A percentile compares a stretch with the other conserved stretches of the same genome.
These are phyloP conservation scores for Curvularia lunata DNA, from an alignment of 2,329 filamentous ascomycete genomes.

Conservation along the genomic window DNA sequence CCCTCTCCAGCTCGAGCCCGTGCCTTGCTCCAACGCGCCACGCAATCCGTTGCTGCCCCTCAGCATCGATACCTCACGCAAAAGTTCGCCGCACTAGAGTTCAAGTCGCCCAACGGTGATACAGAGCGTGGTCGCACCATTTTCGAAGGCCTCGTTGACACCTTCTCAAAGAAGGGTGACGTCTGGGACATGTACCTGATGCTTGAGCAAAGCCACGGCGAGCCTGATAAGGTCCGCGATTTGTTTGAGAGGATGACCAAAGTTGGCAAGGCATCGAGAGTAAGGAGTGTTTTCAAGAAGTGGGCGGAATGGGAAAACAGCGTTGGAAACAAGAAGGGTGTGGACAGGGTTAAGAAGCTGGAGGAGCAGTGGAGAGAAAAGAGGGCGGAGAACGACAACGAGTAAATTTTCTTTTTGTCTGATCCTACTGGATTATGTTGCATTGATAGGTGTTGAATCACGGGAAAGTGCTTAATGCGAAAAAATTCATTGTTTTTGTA, in stretches of 20 bases:
- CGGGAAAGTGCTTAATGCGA: neutral
- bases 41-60: constrained; percentile 76
- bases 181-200: constrained; percentile 93
- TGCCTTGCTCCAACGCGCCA: constrained; percentile 79
- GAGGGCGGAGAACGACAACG: constrained; percentile 22
- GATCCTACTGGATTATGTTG: neutral
- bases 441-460: constrained; percentile 3
- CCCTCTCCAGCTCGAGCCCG: constrained; percentile 78
- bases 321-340: constrained; percentile 70
- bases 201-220: constrained; percentile 70
- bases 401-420: neutral
- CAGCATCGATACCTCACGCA: constrained; percentile 77
- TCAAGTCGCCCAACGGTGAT: constrained; percentile 80
- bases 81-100: constrained; percentile 92
- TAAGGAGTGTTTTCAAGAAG: constrained; percentile 86
- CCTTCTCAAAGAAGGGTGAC: constrained; percentile 88
- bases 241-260: constrained; percentile 81
- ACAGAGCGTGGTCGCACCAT: constrained; percentile 91
- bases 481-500: neutral
- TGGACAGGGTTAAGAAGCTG: constrained; percentile 72
- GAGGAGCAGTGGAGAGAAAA: constrained; percentile 73
- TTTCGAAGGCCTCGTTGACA: constrained; percentile 84
- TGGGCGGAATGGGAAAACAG: constrained; percentile 88
- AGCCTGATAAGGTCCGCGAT: constrained; percentile 67
- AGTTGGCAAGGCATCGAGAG: constrained; percentile 77